Percentiles rank a stretch among this genome's conserved stretches.
Evolutionary conservation across 192 early-diverging fungal species (phyloP).

Genomic region (Backusella tuberculispora): DNA sequence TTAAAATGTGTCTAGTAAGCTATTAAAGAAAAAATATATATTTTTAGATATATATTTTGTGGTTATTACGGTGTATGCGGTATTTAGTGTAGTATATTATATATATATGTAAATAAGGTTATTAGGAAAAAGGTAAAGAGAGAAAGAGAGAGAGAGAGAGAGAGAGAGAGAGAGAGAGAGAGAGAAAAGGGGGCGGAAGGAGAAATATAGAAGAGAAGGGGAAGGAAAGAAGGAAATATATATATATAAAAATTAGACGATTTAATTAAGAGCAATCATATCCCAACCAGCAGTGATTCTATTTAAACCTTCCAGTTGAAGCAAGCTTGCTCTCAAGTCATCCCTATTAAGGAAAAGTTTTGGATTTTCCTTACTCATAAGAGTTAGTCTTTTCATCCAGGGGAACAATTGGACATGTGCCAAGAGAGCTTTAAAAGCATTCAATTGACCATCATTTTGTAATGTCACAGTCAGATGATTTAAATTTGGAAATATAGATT

Average conservation of each 20-base stretch:
- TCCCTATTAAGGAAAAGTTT: slow-evolving; percentile 13
- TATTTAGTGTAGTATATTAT: no score
- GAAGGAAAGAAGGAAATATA: not conserved
- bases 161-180: no score
- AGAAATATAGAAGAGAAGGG: not conserved
- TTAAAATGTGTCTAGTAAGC: not conserved
- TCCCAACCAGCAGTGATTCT: slow-evolving; percentile 30
- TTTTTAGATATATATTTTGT: no score
- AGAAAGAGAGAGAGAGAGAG: no score
- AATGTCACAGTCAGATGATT: slow-evolving; percentile 12
- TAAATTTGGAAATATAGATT: not conserved
- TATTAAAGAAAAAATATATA: no score
- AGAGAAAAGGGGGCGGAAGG: no score
- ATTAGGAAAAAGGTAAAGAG: no score
- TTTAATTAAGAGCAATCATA: slow-evolving; percentile 20
- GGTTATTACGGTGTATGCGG: no score
- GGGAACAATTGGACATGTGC: not conserved
- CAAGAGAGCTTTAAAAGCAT: not conserved
- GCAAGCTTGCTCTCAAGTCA: slow-evolving; percentile 8
- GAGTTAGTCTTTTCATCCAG: slow-evolving; percentile 19
- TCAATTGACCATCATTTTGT: not conserved
- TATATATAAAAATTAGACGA: not conserved
- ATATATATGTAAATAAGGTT: no score
- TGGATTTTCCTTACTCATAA: slow-evolving; percentile 11
- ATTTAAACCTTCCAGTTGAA: slow-evolving; percentile 15